Conservation (phyloP, 2,329 filamentous ascomycete species). For the Penicillium psychrosexuale region DNA sequence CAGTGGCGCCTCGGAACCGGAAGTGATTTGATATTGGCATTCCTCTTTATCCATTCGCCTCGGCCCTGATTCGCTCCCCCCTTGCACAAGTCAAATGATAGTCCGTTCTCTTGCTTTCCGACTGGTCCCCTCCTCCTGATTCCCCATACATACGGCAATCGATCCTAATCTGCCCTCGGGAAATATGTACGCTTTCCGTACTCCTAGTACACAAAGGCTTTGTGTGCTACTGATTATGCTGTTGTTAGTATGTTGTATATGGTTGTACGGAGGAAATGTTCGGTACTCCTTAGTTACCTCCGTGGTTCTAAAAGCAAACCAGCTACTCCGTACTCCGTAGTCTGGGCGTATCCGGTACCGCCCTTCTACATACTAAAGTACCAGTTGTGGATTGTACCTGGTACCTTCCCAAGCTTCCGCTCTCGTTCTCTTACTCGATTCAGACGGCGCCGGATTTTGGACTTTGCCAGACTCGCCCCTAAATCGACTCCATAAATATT, state of each 20-base stretch:
- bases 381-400: neutral
- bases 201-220: neutral
- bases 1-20: neutral
- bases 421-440: neutral
- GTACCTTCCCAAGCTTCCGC: neutral
- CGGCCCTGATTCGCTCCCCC: neutral
- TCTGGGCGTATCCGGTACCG: neutral
- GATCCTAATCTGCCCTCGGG: neutral
- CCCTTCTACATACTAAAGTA: constrained; percentile 1
- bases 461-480: neutral
- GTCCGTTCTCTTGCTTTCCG: neutral
- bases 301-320: neutral
- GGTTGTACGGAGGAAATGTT: neutral
- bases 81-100: neutral
- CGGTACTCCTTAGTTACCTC: neutral
- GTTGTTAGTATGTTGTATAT: no score
- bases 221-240: neutral
- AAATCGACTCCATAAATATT: neutral
- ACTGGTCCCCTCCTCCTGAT: neutral
- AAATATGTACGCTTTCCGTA: neutral
- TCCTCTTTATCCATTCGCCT: neutral
- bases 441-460: neutral
- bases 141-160: neutral
- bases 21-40: neutral
- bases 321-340: neutral